Conservation (phyloP, 495 filamentous ascomycete genomes). For the Choiromyces venosus region DNA sequence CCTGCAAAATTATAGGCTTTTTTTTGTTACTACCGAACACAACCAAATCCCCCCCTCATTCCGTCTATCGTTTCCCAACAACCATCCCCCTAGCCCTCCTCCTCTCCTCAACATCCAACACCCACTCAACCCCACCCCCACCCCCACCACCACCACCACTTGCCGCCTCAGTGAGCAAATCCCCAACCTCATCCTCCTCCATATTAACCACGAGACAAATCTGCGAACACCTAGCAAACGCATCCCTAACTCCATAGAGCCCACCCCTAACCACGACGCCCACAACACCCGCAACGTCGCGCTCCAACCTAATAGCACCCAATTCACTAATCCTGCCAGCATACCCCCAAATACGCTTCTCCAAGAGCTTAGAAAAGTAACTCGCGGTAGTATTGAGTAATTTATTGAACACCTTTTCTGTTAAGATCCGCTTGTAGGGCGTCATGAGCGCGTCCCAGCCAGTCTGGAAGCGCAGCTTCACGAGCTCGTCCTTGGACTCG, state of each 20-base stretch:
- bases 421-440: constrained; percentile 81
- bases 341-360: constrained; percentile 86
- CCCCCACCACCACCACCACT: constrained; percentile 47
- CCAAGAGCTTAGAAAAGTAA: constrained; percentile 69
- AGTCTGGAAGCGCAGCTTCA: constrained; percentile 67
- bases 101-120: constrained; percentile 59
- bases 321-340: constrained; percentile 72
- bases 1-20: not conserved
- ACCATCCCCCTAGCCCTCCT: constrained; percentile 59
- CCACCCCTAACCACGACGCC: constrained; percentile 67
- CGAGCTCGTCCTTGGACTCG: constrained; percentile 51
- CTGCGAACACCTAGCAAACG: constrained; percentile 74
- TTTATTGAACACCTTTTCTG: constrained; percentile 60
- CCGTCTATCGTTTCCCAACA: constrained; percentile 4
- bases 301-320: constrained; percentile 79
- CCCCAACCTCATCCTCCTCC: constrained; percentile 98
- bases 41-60: not conserved
- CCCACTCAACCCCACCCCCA: constrained; percentile 51
- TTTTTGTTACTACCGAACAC: not conserved
- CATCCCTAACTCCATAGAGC: constrained; percentile 72
- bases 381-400: constrained; percentile 66
- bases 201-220: constrained; percentile 87
- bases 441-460: constrained; percentile 79
- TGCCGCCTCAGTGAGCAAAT: constrained; percentile 46
- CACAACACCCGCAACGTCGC: constrained; percentile 77